Percentiles rank a stretch among this genome's conserved stretches.
phyloP scores from a whole-genome alignment of 352 stramenopile genomes.

The Pythium inflatum region DNA sequence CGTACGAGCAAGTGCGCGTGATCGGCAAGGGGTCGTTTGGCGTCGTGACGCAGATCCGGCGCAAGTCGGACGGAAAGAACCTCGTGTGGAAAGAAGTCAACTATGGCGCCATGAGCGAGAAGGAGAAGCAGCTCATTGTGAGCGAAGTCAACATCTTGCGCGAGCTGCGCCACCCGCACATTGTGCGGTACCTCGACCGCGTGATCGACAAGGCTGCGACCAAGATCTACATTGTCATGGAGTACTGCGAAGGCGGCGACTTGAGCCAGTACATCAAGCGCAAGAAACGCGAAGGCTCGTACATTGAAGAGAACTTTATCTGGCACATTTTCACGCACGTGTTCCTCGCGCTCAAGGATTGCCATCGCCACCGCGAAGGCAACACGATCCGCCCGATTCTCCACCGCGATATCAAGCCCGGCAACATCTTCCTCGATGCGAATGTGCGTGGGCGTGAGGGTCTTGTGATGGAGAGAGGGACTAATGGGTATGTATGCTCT shows the following conservation, averaged over 20 bases:
- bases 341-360: conserved; percentile 91
- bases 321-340: conserved; percentile 94
- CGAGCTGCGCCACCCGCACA: conserved; percentile 92
- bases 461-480: background rate
- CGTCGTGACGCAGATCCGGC: conserved; percentile 89
- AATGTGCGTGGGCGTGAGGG: conserved; percentile 59
- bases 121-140: conserved; percentile 95
- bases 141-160: conserved; percentile 95
- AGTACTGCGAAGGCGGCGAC: conserved; percentile 92
- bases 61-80: conserved; percentile 88
- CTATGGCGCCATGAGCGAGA: conserved; percentile 92
- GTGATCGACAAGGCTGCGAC: conserved; percentile 93
- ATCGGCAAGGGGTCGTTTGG: conserved; percentile 93
- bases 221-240: conserved; percentile 96
- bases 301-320: conserved; percentile 93
- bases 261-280: conserved; percentile 91
- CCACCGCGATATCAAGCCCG: conserved; percentile 92
- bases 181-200: conserved; percentile 93
- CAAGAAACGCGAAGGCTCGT: conserved; percentile 87
- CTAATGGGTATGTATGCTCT: conserved; percentile 12
- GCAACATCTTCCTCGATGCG: conserved; percentile 92
- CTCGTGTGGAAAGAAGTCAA: conserved; percentile 94
- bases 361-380: conserved; percentile 86
- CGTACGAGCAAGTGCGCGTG: conserved; percentile 87
- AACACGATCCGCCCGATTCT: conserved; percentile 84